Percentiles rank a stretch among this genome's conserved stretches.
These are phyloP conservation scores for Pichia insulana DNA, from an alignment of 805 yeast species.

Conservation along the genomic window DNA sequence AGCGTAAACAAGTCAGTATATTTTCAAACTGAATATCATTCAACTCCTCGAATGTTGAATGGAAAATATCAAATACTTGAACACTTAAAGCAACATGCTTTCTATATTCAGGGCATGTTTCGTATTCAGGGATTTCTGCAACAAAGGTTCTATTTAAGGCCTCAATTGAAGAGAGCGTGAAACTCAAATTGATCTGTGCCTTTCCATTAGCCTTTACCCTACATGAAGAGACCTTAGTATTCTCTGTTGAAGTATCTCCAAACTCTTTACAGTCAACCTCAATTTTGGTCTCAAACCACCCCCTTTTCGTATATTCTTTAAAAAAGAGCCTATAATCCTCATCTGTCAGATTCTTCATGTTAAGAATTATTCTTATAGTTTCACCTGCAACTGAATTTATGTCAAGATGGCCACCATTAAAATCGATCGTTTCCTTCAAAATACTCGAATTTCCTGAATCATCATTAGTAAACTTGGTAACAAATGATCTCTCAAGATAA, in stretches of 20 bases:
- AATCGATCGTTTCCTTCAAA: not conserved
- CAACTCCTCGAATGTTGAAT: conserved; percentile 30
- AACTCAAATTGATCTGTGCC: conserved; percentile 11
- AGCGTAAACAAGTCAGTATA: conserved; percentile 17
- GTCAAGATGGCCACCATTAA: conserved; percentile 1
- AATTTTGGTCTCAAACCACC: conserved; percentile 15
- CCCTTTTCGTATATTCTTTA: conserved; percentile 22
- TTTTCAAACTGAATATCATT: conserved; percentile 18
- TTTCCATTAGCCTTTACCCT: conserved; percentile 25
- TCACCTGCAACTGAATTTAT: conserved; percentile 10
- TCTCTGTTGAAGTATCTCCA: not conserved
- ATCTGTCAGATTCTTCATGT: conserved; percentile 29
- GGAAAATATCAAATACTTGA: conserved; percentile 25
- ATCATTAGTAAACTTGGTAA: conserved; percentile 12
- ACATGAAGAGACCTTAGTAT: conserved; percentile 6
- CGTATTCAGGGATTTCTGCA: conserved; percentile 9
- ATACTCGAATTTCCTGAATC: conserved; percentile 20
- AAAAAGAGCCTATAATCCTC: conserved; percentile 32
- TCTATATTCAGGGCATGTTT: conserved; percentile 7
- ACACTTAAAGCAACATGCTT: conserved; percentile 18
- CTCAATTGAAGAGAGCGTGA: conserved; percentile 13
- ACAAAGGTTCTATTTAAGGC: conserved; percentile 12
- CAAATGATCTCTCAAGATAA: not conserved
- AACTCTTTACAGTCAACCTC: conserved; percentile 4
- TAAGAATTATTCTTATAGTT: conserved; percentile 12